Base-by-base conservation (phyloP, 2,329 filamentous ascomycete species). In the Colletotrichum abscissum region DNA sequence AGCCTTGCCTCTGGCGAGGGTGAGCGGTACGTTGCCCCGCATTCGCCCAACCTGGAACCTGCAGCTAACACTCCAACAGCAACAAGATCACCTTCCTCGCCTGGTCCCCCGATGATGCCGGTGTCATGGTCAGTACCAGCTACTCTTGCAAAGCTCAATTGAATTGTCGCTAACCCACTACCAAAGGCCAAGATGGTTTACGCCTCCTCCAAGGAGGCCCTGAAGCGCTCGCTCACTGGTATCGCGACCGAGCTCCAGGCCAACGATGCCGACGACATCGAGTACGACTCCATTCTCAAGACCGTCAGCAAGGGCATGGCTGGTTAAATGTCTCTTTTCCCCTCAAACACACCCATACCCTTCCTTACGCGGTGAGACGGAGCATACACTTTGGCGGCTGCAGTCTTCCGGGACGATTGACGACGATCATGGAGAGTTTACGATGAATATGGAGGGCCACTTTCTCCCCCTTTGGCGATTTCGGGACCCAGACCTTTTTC, bases 141-240 rank as follows among this genome's bases (percentile, higher is more conserved):
- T 22, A 63, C n/a, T 3, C n/a, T 16, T 19, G 42, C 19, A 19
- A 7, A 38, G 6, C 54, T 69, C 30, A 59, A 42, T 62, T 62
- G 26, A 38, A 28, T 28, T 56, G 62, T 35, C 38, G 58, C 59
- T 73, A 60, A 75, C 35, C 76, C 59, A 24, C 35, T 22, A n/a
- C 42, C 77, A 95, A 16, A 42, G 94, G 89, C 92, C 85, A 95
- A 95, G 89, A 97, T 97, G 94, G 89, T 95, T 84, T 97, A 96
- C 88, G 93, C 94, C 79, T 94, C 94, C 65, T 97, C 94, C 84
- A 97, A 96, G 88, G 93, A 95, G 80, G 92, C 93, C 73, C 89
- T 97, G 78, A 96, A 95, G 90, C 92, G 92, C 84, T 85, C 93
- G 63, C 90, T 97, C 76, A 93, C 90, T 81, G 94, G 93, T 76